These are phyloP conservation scores for Cornus kousa DNA, from an alignment of 148 eudicot genomes.

Conservation along the genomic window DNA sequence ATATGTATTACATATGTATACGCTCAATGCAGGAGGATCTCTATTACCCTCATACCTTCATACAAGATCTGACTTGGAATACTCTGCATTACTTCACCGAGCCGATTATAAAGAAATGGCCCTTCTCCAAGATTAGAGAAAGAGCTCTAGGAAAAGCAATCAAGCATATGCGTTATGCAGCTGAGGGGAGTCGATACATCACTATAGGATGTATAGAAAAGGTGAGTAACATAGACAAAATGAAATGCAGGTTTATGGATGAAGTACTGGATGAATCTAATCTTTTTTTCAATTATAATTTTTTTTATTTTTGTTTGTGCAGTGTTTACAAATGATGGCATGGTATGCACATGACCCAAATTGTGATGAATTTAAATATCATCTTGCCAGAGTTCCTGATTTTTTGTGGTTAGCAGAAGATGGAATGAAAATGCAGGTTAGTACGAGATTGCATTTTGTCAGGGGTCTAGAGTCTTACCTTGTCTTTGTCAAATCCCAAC, in stretches of 20 bases:
- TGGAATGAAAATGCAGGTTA: constrained; percentile 30
- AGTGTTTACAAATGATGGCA: constrained; percentile 10
- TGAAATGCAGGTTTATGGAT: background rate
- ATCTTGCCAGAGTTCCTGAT: constrained; percentile 16
- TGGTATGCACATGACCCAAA: constrained; percentile 12
- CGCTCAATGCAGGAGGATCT: constrained; percentile 14
- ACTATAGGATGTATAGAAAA: background rate
- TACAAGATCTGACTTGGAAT: constrained; percentile 18
- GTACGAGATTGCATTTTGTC: no score
- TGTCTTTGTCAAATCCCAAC: no score
- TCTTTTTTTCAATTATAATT: background rate
- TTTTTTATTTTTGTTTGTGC: background rate
- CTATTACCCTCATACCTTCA: constrained; percentile 5
- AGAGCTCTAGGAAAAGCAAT: constrained; percentile 3
- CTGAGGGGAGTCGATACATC: background rate
- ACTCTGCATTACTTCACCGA: constrained; percentile 12
- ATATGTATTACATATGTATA: no score
- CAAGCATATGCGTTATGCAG: background rate
- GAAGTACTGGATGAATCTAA: background rate
- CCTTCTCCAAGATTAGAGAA: constrained; percentile 15
- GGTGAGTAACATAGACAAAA: background rate
- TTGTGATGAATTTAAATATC: constrained; percentile 16
- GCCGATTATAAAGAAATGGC: constrained; percentile 12
- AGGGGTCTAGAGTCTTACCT: no score
- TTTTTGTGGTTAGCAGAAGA: constrained; percentile 26